Evolutionary conservation across 2,329 filamentous ascomycete genomes (phyloP).

Genomic region (Chalara sp.): DNA sequence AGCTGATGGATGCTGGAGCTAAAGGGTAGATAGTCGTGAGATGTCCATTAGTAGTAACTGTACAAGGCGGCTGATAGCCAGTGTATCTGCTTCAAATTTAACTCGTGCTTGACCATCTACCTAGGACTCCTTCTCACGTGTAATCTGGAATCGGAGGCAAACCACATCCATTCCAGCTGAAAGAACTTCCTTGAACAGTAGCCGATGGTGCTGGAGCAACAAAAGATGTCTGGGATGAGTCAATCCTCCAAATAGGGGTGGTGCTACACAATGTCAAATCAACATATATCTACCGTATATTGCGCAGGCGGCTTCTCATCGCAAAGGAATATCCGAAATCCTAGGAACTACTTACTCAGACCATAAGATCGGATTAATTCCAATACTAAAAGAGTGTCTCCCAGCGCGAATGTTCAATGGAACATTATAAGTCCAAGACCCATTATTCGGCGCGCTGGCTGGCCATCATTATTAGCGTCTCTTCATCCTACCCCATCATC

Average conservation of each 20-base stretch:
- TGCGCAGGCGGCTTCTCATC: not conserved
- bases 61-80: constrained; percentile 11
- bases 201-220: not conserved
- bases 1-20: constrained; percentile 6
- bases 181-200: constrained; percentile 1
- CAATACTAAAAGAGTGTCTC: constrained; percentile 12
- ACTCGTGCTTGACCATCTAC: not conserved
- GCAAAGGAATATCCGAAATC: no score
- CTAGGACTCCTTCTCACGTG: not conserved
- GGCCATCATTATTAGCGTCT: not conserved
- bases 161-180: constrained; percentile 9
- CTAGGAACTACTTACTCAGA: constrained; percentile 1
- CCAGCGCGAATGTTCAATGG: constrained; percentile 5
- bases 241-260: constrained; percentile 7
- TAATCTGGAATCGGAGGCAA: constrained; percentile 8
- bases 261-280: not conserved
- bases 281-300: not conserved
- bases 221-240: constrained; percentile 7
- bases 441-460: constrained; percentile 13
- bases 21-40: constrained; percentile 9
- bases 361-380: constrained; percentile 7
- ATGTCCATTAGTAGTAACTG: constrained; percentile 2
- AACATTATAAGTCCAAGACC: constrained; percentile 10
- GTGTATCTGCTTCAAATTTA: constrained; percentile 5
- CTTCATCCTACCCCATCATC: not conserved